phyloP scores from a whole-genome alignment of 108 stramenopile species.

The Cyclotella choctawhatcheeana region DNA sequence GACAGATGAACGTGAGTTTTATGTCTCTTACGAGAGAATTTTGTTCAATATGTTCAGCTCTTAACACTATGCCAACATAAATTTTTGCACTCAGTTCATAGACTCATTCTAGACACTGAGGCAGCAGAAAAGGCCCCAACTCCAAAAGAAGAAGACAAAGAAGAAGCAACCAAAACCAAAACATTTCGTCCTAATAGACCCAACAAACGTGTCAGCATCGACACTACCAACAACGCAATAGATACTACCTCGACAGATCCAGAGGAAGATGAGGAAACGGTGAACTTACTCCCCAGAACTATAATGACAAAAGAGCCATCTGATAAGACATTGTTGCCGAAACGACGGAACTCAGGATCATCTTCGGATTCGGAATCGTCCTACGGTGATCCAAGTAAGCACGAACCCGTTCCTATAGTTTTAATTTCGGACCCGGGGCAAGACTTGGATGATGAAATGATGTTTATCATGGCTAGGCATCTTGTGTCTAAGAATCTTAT shows the following conservation, averaged over 20 bases:
- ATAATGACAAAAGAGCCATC: conserved; percentile 3
- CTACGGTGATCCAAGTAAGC: neutral
- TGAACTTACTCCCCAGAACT: neutral
- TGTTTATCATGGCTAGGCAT: conserved; percentile 52
- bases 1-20: conserved; percentile 9
- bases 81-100: conserved; percentile 10
- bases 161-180: neutral
- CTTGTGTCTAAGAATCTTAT: conserved; percentile 42
- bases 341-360: neutral
- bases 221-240: conserved; percentile 6
- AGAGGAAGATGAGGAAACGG: neutral
- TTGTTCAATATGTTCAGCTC: neutral
- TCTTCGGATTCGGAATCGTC: neutral
- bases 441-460: conserved; percentile 61
- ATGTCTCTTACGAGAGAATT: neutral
- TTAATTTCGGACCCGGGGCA: conserved; percentile 54
- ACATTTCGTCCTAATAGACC: neutral
- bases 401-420: conserved; percentile 42
- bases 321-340: neutral
- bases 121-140: neutral
- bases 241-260: neutral
- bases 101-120: neutral
- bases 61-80: neutral
- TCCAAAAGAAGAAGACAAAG: neutral
- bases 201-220: conserved; percentile 3